A percentile compares a stretch with the other conserved stretches of the same genome.
Evolutionary conservation across 176 grass and related monocot genomes (phyloP).

Genomic region (Saccharum spontaneum): DNA sequence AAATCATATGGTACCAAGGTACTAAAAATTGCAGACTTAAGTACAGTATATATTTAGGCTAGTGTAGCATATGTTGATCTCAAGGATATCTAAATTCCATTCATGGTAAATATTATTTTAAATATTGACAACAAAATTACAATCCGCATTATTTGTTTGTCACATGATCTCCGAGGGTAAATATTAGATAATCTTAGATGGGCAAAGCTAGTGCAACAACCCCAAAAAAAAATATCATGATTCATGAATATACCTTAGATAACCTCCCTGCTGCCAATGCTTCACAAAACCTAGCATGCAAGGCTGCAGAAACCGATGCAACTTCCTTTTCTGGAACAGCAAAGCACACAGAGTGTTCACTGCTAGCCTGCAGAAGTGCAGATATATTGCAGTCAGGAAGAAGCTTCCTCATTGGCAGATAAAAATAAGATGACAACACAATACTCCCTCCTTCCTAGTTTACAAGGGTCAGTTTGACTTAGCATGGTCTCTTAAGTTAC

Average conservation of each 20-base stretch:
- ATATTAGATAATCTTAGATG: background rate
- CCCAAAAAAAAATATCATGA: background rate
- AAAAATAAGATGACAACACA: background rate
- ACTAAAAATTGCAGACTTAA: background rate
- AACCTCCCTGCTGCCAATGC: slow-evolving; percentile 80
- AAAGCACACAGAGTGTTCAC: slow-evolving; percentile 88
- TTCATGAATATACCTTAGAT: slow-evolving; percentile 54
- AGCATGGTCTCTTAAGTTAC: too few species aligned
- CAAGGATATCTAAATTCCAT: background rate
- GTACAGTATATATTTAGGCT: background rate
- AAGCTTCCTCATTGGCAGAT: slow-evolving; percentile 18
- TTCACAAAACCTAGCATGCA: slow-evolving; percentile 63
- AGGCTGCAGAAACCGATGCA: slow-evolving; percentile 60
- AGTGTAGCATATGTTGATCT: background rate
- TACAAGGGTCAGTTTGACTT: too few species aligned
- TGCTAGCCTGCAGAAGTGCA: slow-evolving; percentile 60
- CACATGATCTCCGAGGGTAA: background rate
- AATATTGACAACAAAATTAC: background rate
- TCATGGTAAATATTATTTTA: background rate
- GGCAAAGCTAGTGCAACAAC: background rate
- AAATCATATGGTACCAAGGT: background rate
- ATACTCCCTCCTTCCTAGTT: background rate
- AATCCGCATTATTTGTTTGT: background rate
- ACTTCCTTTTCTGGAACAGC: slow-evolving; percentile 90
- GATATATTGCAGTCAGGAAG: slow-evolving; percentile 26